Evolutionary conservation across 2,329 filamentous ascomycete species (phyloP), one percentile per base, ranked within the genome.

Genomic region (Fusarium metavorans): DNA sequence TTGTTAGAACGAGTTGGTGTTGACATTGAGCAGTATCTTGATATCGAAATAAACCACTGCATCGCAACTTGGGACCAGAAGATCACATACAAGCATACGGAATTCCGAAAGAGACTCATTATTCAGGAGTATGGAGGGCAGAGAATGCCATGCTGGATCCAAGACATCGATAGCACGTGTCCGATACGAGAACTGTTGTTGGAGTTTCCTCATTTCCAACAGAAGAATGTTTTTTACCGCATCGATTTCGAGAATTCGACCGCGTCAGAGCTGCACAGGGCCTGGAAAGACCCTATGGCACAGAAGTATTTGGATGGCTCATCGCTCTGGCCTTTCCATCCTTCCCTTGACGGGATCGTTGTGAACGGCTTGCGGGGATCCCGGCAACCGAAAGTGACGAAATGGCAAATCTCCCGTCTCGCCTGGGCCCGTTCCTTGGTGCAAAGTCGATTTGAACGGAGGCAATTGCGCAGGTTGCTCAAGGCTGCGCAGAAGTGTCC

Each of bases 371-470:
- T 23, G 4, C 3, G 9, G 6, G 23, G 34, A 4, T 10, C 23
- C 8, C 43, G 58, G 57, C 13, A n/a, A 14, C 5, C n/a, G 5
- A 23, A 20, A 14, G 8, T 6, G 14, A 45, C 2, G 8, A 37
- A 20, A 16, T 8, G 6, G n/a, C 3, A 39, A 18, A 5, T 52
- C 20, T 14, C 14, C n/a, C 13, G 23, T 11, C 23, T 68, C 2
- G 7, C 50, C n/a, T 18, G 16, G 11, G 50, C 59, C 13, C 67
- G 54, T 2, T 18, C 34, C 13, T 7, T 61, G 0, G 41, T 25
- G 18, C 7, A 68, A 5, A 54, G 11, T 6, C 64, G 68, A 1
- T 72, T 65, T 34, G 59, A 64, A 10, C 18, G 64, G 4, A 71
- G 13, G 4, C 64, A 71, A 5, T 56, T 34, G 11, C 64, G 35